Conservation (phyloP, 2,329 filamentous ascomycete species). For the Penicillium sp. region DNA sequence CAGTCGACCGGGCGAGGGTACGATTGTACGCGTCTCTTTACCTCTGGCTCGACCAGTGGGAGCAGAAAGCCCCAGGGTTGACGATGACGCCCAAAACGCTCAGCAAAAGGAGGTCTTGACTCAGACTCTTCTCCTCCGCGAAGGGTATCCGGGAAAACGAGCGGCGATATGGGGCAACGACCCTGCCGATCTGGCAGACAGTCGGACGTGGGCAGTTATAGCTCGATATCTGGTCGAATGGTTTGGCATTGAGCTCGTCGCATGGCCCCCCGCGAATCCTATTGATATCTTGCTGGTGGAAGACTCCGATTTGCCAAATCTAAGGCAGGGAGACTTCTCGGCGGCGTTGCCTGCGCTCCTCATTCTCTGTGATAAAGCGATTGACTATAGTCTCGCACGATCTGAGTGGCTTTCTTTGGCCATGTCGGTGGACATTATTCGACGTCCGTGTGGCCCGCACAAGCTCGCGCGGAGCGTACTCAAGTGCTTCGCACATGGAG, state of each 20-base stretch:
- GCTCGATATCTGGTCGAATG: slow-evolving; percentile 33
- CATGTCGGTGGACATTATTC: slow-evolving; percentile 34
- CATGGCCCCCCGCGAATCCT: slow-evolving; percentile 22
- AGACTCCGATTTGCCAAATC: slow-evolving; percentile 25
- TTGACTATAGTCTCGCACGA: slow-evolving; percentile 30
- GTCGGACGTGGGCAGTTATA: slow-evolving; percentile 26
- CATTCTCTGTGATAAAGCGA: slow-evolving; percentile 34
- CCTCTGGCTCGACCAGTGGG: slow-evolving; percentile 34
- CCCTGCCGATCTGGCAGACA: slow-evolving; percentile 12
- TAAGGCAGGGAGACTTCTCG: slow-evolving; percentile 14
- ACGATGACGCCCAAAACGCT: slow-evolving; percentile 14
- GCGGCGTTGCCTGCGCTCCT: slow-evolving; percentile 30
- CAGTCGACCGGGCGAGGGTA: slow-evolving; percentile 51
- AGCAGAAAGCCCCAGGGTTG: slow-evolving; percentile 21
- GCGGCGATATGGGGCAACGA: slow-evolving; percentile 29
- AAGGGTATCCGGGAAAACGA: slow-evolving; percentile 23
- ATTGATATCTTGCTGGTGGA: slow-evolving; percentile 36
- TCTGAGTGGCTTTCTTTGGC: slow-evolving; percentile 29
- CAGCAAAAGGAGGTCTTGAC: slow-evolving; percentile 22
- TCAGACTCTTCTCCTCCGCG: slow-evolving; percentile 23
- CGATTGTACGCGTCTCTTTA: slow-evolving; percentile 49
- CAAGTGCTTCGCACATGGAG: slow-evolving; percentile 24
- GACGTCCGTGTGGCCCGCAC: slow-evolving; percentile 39
- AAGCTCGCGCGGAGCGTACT: slow-evolving; percentile 37
- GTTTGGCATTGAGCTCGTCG: slow-evolving; percentile 34